Evolutionary conservation across 371 early-diverging fungal genomes (phyloP).

Genomic region (Lichtheimia ramosa): DNA sequence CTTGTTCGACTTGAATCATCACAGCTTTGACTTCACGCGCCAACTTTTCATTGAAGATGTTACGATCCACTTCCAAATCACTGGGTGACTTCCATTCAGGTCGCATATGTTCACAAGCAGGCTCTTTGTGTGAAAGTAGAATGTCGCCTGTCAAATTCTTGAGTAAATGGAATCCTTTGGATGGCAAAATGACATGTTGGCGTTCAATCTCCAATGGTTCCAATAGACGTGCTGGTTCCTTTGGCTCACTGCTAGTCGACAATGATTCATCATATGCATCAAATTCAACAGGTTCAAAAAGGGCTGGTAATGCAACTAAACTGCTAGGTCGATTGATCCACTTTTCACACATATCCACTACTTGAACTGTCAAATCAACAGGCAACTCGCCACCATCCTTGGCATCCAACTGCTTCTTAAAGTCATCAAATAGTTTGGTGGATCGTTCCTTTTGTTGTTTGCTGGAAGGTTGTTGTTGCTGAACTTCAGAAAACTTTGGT

Average conservation of each 20-base stretch:
- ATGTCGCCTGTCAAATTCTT: conserved; percentile 72
- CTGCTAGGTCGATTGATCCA: conserved; percentile 36
- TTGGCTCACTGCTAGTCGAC: conserved; percentile 51
- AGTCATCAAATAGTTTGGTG: conserved; percentile 8
- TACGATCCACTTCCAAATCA: conserved; percentile 71
- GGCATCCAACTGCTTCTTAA: conserved; percentile 2
- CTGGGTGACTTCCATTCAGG: conserved; percentile 65
- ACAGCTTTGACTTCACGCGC: conserved; percentile 35
- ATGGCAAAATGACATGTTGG: conserved; percentile 60
- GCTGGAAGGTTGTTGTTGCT: too few relatives aligned
- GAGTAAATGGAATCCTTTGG: conserved; percentile 66
- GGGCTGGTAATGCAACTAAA: conserved; percentile 25
- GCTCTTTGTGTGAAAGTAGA: conserved; percentile 71
- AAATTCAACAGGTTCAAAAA: conserved; percentile 47
- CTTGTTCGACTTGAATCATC: conserved; percentile 34
- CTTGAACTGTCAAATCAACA: conserved; percentile 6
- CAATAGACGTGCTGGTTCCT: conserved; percentile 58
- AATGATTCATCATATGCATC: conserved; percentile 49
- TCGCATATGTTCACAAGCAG: conserved; percentile 74
- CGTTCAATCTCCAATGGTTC: conserved; percentile 57
- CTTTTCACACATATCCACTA: conserved; percentile 23
- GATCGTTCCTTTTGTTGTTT: conserved; percentile 8
- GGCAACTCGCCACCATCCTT: not conserved
- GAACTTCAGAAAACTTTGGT: too few relatives aligned
- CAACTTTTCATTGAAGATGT: conserved; percentile 65